These are phyloP conservation scores for Amborella trichopoda DNA, from an alignment of 164 flowering plant genomes.

Conservation along the genomic window DNA sequence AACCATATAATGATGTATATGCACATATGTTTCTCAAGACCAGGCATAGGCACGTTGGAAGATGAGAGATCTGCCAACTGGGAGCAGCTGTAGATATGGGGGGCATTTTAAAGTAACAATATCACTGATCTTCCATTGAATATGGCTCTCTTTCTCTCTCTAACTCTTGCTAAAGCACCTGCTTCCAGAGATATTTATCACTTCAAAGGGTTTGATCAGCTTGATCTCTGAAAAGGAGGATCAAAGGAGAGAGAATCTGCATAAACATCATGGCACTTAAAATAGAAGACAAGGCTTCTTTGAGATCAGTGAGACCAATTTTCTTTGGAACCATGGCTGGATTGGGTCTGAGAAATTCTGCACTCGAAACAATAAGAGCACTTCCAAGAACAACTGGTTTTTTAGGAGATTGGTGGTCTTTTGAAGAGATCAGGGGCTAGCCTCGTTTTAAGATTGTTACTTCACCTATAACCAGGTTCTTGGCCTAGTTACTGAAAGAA, in stretches of 20 bases:
- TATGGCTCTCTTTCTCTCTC: no score
- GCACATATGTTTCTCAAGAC: no score
- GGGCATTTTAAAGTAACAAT: no score
- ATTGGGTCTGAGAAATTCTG: slow-evolving; percentile 20
- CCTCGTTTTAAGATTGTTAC: slow-evolving; percentile 39
- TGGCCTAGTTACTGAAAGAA: slow-evolving; percentile 4
- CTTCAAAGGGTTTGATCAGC: no score
- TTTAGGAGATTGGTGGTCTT: neutral
- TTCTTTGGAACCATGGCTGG: slow-evolving; percentile 24
- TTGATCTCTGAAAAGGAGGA: slow-evolving; percentile 68
- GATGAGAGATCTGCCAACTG: no score
- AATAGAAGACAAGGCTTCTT: slow-evolving; percentile 2
- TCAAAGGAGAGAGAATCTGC: slow-evolving; percentile 48
- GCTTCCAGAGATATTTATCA: no score
- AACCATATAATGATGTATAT: no score
- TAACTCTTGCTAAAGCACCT: no score
- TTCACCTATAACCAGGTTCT: slow-evolving; percentile 19
- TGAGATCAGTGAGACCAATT: slow-evolving; percentile 12
- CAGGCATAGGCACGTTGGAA: no score
- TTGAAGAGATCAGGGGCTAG: slow-evolving; percentile 11
- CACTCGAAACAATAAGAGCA: slow-evolving; percentile 10
- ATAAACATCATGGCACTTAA: slow-evolving; percentile 15
- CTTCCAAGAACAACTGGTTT: neutral
- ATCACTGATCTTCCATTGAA: no score
- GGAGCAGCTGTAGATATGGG: no score